Evolutionary conservation across 192 early-diverging fungal genomes (phyloP).

Genomic region (Podila clonocystis): DNA sequence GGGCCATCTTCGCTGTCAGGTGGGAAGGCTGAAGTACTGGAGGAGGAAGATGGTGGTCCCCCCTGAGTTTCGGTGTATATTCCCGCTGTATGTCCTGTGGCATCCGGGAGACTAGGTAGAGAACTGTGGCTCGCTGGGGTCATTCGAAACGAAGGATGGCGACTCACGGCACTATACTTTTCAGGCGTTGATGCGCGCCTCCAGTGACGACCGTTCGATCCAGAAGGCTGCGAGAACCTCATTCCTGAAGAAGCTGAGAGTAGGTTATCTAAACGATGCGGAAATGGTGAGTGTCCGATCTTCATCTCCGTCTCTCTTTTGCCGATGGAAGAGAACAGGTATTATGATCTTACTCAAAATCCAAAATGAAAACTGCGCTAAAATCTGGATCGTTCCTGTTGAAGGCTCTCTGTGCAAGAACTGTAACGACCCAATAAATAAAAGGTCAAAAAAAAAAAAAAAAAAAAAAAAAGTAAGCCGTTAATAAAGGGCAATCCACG

Average conservation of each 20-base stretch:
- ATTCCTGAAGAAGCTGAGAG: not conserved
- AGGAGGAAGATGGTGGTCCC: not conserved
- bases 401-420: conserved; percentile 16
- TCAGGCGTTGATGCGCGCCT: conserved; percentile 38
- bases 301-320: too few relatives aligned
- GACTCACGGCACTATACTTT: conserved; percentile 8
- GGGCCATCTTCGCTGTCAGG: conserved; percentile 72
- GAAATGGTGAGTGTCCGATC: too few relatives aligned
- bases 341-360: conserved; percentile 21
- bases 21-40: conserved; percentile 12
- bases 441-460: too few relatives aligned
- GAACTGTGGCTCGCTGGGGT: conserved; percentile 21
- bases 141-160: conserved; percentile 9
- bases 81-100: not conserved
- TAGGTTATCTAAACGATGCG: not conserved
- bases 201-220: conserved; percentile 24
- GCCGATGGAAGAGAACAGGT: not conserved
- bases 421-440: conserved; percentile 3
- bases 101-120: conserved; percentile 31
- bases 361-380: conserved; percentile 39
- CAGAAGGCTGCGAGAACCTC: conserved; percentile 2
- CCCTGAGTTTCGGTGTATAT: not conserved
- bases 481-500: too few relatives aligned
- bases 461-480: not conserved
- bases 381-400: conserved; percentile 8